These are phyloP conservation scores for Tolypocladium ophioglossoides DNA, from an alignment of 2,329 filamentous ascomycete genomes.

Conservation along the genomic window DNA sequence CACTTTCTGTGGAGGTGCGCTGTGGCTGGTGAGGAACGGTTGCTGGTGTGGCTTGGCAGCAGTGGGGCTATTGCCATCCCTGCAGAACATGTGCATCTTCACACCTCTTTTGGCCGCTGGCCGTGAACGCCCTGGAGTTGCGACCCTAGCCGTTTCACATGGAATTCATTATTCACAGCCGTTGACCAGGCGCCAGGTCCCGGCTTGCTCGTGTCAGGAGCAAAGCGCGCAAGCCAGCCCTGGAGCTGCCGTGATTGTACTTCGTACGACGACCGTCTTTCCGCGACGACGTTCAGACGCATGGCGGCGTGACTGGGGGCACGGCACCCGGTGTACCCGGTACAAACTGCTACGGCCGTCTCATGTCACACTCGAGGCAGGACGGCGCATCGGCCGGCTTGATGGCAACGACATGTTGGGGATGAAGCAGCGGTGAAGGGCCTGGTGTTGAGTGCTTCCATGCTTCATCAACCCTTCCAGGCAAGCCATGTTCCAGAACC, in stretches of 20 bases:
- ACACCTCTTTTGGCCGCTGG: neutral
- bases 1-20: constrained; percentile 4
- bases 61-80: neutral
- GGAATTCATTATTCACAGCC: neutral
- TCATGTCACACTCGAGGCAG: neutral
- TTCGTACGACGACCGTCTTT: neutral
- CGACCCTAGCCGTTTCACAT: neutral
- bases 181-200: neutral
- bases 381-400: neutral
- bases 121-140: neutral
- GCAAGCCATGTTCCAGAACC: neutral
- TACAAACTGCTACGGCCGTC: neutral
- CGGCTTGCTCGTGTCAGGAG: neutral
- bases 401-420: neutral
- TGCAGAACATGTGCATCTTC: neutral
- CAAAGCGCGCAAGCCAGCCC: neutral
- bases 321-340: neutral
- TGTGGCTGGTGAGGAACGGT: neutral
- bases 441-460: neutral
- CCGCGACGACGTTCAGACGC: no score
- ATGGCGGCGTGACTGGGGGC: no score
- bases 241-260: neutral
- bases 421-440: neutral
- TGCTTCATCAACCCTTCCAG: neutral
- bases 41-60: neutral